A percentile compares a stretch with the other conserved stretches of the same genome.
Evolutionary conservation across 1,284 basidiomycete genomes (phyloP).

Genomic region (Apiotrichum laibachii): DNA sequence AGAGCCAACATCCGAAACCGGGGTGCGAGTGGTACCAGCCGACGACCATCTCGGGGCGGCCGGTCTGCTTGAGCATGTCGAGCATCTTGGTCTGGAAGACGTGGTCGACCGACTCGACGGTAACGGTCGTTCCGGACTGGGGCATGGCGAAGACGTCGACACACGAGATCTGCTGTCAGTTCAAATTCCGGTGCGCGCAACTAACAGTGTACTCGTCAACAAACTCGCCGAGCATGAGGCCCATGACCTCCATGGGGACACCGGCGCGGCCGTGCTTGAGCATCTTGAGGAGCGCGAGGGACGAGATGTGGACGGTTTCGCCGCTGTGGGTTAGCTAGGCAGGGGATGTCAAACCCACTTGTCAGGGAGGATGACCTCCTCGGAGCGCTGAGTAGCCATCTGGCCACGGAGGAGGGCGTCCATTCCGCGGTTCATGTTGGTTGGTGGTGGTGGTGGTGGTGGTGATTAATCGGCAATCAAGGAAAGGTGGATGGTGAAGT

Average conservation of each 20-base stretch:
- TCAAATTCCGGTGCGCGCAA: background rate
- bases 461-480: background rate
- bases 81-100: constrained; percentile 99
- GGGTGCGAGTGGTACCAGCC: constrained; percentile 99
- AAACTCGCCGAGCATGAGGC: constrained; percentile 97
- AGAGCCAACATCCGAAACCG: constrained; percentile 98
- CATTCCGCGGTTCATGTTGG: constrained; percentile 13
- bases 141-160: constrained; percentile 99
- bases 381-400: constrained; percentile 17
- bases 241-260: constrained; percentile 99
- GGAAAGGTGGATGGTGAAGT: too few species aligned
- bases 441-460: background rate
- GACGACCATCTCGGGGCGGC: constrained; percentile 95
- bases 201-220: constrained; percentile 95
- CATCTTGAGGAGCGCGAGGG: constrained; percentile 95
- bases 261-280: constrained; percentile 98
- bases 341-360: constrained; percentile 39
- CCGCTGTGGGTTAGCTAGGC: constrained; percentile 59
- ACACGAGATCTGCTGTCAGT: constrained; percentile 59
- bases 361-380: constrained; percentile 48
- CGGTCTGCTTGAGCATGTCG: constrained; percentile 99
- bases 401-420: constrained; percentile 11
- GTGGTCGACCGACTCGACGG: constrained; percentile 98
- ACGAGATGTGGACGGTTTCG: constrained; percentile 88
- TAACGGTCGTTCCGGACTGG: constrained; percentile 96